Percentiles rank a stretch among this genome's conserved stretches.
These are phyloP conservation scores for Sporothrix inflata DNA, from an alignment of 2,329 filamentous ascomycete genomes.

Conservation along the genomic window DNA sequence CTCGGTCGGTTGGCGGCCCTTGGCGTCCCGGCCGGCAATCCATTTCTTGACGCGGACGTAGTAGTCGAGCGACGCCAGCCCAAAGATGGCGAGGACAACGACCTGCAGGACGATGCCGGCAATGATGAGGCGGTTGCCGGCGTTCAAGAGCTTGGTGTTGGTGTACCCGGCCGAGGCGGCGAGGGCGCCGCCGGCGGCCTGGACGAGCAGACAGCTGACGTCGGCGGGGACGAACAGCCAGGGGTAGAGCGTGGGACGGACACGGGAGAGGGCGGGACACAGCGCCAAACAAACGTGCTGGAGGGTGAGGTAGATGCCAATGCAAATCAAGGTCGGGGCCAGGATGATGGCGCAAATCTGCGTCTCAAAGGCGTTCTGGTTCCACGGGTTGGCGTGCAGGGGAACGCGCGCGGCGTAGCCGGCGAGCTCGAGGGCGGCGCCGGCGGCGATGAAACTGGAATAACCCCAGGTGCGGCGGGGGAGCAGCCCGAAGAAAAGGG, in stretches of 20 bases:
- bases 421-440: constrained; percentile 55
- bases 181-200: constrained; percentile 61
- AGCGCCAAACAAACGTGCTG: constrained; percentile 60
- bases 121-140: constrained; percentile 57
- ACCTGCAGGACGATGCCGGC: constrained; percentile 59
- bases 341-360: constrained; percentile 64
- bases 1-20: constrained; percentile 15
- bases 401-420: constrained; percentile 59
- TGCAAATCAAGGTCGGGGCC: constrained; percentile 63
- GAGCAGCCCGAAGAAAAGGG: constrained; percentile 41
- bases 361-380: constrained; percentile 57
- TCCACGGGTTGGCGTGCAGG: constrained; percentile 59
- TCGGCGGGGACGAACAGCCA: constrained; percentile 63
- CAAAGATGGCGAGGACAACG: constrained; percentile 53
- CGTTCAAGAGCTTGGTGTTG: constrained; percentile 46
- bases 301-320: constrained; percentile 66
- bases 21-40: constrained; percentile 38
- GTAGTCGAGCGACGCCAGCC: constrained; percentile 51
- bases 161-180: constrained; percentile 51
- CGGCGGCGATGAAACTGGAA: constrained; percentile 52
- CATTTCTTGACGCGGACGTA: constrained; percentile 47
- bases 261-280: constrained; percentile 53
- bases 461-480: constrained; percentile 60
- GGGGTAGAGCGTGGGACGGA: constrained; percentile 57
- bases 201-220: constrained; percentile 60